These are phyloP conservation scores for Talaromyces trachyspermus DNA, from an alignment of 495 filamentous ascomycete genomes.

Conservation along the genomic window DNA sequence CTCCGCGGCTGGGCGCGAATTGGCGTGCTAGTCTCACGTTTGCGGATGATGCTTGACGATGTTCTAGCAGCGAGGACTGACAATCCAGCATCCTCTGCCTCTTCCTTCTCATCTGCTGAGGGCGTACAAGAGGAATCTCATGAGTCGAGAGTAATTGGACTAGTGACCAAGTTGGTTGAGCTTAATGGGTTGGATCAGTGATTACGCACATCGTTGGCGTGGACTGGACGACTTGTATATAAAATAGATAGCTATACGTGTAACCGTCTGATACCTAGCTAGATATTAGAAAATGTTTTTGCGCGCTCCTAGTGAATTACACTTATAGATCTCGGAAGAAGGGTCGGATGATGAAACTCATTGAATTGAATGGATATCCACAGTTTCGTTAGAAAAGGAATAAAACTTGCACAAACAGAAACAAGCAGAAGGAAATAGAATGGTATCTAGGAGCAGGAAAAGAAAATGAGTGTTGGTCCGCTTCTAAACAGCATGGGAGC, in stretches of 20 bases:
- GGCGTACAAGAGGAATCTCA: not conserved
- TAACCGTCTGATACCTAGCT: no score
- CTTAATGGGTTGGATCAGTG: conserved; percentile 76
- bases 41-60: conserved; percentile 80
- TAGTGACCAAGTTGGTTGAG: conserved; percentile 74
- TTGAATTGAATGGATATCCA: conserved; percentile 6
- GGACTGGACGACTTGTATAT: no score
- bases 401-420: conserved; percentile 8
- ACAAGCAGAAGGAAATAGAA: conserved; percentile 7
- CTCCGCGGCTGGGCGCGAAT: conserved; percentile 92
- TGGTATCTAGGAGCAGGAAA: conserved; percentile 18
- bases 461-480: conserved; percentile 3
- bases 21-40: conserved; percentile 75
- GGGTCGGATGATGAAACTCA: no score
- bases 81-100: conserved; percentile 47
- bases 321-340: no score
- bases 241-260: no score
- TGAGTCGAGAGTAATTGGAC: conserved; percentile 58
- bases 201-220: conserved; percentile 8
- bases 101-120: no score
- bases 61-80: conserved; percentile 72
- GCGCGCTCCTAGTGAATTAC: no score
- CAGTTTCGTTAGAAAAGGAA: conserved; percentile 15
- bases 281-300: no score
- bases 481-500: not conserved